Conservation (phyloP, 108 stramenopile genomes). For the Aureococcus anophagefferens region DNA sequence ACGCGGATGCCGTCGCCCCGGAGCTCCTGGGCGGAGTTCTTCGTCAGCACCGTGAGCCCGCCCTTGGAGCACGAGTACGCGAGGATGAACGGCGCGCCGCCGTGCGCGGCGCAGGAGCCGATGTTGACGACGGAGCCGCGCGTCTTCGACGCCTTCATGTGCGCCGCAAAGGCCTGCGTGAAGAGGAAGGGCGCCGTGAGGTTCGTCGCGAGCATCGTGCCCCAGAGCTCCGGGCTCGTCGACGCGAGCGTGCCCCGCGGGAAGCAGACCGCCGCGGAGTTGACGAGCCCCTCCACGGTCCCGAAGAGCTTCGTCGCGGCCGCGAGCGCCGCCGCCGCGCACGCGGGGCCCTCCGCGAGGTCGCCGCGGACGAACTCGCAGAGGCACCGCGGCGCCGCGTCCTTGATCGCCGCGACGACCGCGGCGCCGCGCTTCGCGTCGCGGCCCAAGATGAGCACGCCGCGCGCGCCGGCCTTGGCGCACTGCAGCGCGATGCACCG, state of each 20-base stretch:
- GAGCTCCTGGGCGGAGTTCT: constrained; percentile 39
- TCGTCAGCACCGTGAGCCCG: constrained; percentile 36
- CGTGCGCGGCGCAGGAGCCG: constrained; percentile 29
- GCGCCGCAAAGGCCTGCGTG: constrained; percentile 27
- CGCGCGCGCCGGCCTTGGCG: constrained; percentile 17
- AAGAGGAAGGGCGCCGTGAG: constrained; percentile 44
- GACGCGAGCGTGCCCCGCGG: constrained; percentile 31
- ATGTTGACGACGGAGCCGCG: constrained; percentile 12
- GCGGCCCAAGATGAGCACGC: constrained; percentile 19
- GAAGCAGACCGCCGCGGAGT: constrained; percentile 36
- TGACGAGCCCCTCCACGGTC: constrained; percentile 36
- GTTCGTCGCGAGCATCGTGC: constrained; percentile 35
- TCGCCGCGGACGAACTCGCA: constrained; percentile 20
- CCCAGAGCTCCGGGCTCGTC: constrained; percentile 33
- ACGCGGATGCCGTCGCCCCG: constrained; percentile 34
- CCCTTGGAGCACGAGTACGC: constrained; percentile 38
- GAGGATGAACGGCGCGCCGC: constrained; percentile 39
- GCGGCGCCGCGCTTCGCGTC: constrained; percentile 13
- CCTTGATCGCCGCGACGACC: background rate
- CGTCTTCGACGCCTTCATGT: constrained; percentile 21
- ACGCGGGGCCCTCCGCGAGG: background rate
- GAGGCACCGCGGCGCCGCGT: too few relatives aligned
- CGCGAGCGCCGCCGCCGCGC: constrained; percentile 27
- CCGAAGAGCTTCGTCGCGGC: constrained; percentile 30
- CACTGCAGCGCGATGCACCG: constrained; percentile 28